These are phyloP conservation scores for Cucurbita moschata DNA, from an alignment of 306 rosid species.

Conservation along the genomic window DNA sequence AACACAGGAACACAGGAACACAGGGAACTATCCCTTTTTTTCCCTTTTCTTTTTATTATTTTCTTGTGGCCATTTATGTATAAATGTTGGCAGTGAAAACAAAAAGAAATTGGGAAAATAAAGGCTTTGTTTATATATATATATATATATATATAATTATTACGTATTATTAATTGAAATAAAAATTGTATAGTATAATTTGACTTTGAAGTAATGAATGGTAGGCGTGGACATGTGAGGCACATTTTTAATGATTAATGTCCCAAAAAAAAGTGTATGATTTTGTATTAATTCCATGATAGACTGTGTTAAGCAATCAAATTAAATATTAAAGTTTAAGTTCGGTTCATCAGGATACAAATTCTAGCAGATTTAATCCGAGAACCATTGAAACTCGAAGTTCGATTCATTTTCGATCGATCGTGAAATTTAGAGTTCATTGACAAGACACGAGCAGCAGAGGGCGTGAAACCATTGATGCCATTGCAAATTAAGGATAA, in stretches of 20 bases:
- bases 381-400: background rate
- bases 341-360: background rate
- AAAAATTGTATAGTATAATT: background rate
- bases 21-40: background rate
- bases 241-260: constrained; percentile 18
- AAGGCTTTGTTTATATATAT: background rate
- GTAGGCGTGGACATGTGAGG: constrained; percentile 11
- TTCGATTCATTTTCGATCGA: background rate
- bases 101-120: background rate
- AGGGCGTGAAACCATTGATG: background rate
- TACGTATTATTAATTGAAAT: background rate
- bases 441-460: background rate
- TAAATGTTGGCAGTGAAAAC: background rate
- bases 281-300: background rate
- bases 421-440: background rate
- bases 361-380: background rate
- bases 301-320: constrained; percentile 6
- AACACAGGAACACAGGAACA: background rate
- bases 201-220: background rate
- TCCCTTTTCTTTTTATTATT: background rate
- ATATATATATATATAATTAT: no score
- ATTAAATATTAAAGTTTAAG: background rate
- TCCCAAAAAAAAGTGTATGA: background rate
- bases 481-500: background rate
- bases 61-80: constrained; percentile 1